Base-by-base conservation (phyloP, 2,329 filamentous ascomycete genomes). In the Phialocephala subalpina region DNA sequence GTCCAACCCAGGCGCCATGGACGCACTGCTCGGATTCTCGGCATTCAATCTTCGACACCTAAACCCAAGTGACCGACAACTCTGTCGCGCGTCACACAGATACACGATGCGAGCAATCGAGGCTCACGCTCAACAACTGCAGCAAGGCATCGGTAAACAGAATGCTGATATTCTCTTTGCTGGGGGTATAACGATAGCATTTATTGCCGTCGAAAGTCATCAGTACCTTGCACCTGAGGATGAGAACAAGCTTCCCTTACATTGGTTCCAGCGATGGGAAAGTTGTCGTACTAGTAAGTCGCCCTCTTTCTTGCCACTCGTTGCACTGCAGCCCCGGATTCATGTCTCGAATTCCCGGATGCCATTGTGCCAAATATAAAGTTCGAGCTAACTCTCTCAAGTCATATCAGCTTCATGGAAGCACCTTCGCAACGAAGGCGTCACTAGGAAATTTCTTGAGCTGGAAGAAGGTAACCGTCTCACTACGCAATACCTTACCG, bases 71-170 rank as follows among this genome's bases (percentile, higher is more conserved):
- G 86, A 89, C 72, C 83, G 81, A 71, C 80, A 83, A 42, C 77
- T 89, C 35, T 79, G 86, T 49, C 83, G 84, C 60, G 86, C 86
- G 9, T 88, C 85, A 2, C 87, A 88, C 73, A 82, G 84, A 18
- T 89, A 89, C 73, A 87, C 87, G 78, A 86, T 85, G 2, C 86
- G 86, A n/a, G 86, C 86, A 5, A 78, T 89, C 57, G 82, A 84
- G 45, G 82, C 86, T 59, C 89, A 89, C 72, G 84, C 85, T 69
- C 80, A 81, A 7, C 82, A 82, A 2, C 78, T 89, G 27, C 83
- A 82, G 57, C 79, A 80, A 45, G 87, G 87, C 47, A 88, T 89
- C 68, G 84, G 82, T 45, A 80, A 83, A 35, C 77, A 80, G 25
- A 89, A 89, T 62, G 87, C 86, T 22, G 86, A 88, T 72, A 80